A percentile compares a stretch with the other conserved stretches of the same genome.
Evolutionary conservation across 192 early-diverging fungal species (phyloP).

Genomic region (Haplosporangium gracile): DNA sequence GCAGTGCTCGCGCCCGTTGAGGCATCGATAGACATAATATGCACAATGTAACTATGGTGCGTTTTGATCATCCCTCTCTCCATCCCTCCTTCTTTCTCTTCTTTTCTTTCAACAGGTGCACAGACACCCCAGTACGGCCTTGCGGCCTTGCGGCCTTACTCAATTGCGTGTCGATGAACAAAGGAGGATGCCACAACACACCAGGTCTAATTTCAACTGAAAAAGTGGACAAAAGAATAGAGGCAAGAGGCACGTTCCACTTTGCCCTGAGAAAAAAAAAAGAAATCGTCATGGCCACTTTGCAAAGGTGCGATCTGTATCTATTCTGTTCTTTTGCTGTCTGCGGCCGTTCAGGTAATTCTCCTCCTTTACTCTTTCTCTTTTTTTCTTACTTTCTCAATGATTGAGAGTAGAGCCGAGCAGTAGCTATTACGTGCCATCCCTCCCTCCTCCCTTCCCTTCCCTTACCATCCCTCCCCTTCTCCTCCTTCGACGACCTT

Average conservation of each 20-base stretch:
- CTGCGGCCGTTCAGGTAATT: background rate
- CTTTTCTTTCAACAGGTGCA: too few relatives aligned
- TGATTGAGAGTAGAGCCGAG: background rate
- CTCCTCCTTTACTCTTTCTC: background rate
- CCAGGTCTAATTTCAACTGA: background rate
- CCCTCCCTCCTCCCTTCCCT: background rate
- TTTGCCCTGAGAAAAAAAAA: background rate
- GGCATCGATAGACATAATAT: too few relatives aligned
- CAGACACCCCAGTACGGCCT: too few relatives aligned
- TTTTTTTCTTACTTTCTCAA: background rate
- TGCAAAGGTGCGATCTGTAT: background rate
- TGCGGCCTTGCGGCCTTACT: too few relatives aligned
- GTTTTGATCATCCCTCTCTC: too few relatives aligned
- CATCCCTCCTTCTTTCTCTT: too few relatives aligned
- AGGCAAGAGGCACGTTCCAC: background rate
- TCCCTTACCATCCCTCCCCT: background rate
- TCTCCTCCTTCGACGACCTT: background rate
- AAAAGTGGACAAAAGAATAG: background rate
- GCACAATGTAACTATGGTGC: too few relatives aligned
- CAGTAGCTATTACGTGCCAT: background rate
- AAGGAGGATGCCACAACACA: background rate
- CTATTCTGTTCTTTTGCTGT: background rate
- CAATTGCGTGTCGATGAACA: background rate
- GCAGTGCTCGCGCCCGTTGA: too few relatives aligned
- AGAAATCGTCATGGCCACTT: background rate